These are phyloP conservation scores for Naematelia encephala DNA, from an alignment of 768 basidiomycete species.

Conservation along the genomic window DNA sequence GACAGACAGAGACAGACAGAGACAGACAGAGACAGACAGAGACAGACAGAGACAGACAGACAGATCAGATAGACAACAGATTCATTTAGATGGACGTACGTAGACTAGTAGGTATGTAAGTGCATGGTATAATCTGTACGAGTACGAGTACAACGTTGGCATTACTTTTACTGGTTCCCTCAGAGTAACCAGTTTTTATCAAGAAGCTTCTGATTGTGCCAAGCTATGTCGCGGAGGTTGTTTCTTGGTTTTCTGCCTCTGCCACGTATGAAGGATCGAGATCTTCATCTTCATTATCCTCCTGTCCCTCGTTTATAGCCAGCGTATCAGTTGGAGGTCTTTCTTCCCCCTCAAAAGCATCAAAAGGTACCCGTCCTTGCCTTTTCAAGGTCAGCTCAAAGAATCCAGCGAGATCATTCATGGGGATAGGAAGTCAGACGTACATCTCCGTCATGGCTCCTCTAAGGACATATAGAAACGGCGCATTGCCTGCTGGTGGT, in stretches of 20 bases:
- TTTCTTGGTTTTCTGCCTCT: background rate
- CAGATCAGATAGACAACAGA: too few species aligned
- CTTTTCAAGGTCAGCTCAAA: conserved; percentile 36
- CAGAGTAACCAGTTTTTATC: too few species aligned
- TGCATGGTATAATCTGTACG: background rate
- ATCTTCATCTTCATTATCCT: background rate
- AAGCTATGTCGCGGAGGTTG: too few species aligned
- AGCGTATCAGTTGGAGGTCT: background rate
- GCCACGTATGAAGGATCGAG: background rate
- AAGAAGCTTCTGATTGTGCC: too few species aligned
- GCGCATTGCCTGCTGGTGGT: conserved; percentile 70
- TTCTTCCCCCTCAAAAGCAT: conserved; percentile 65
- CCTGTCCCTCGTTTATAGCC: too few species aligned
- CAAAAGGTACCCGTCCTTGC: conserved; percentile 79
- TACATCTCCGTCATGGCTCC: conserved; percentile 74
- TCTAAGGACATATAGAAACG: conserved; percentile 73
- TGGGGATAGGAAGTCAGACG: conserved; percentile 8
- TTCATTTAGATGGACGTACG: too few species aligned
- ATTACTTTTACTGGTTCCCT: too few species aligned
- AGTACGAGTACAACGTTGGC: too few species aligned
- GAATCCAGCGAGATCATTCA: too few species aligned
- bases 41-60: too few species aligned
- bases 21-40: too few species aligned
- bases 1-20: too few species aligned
- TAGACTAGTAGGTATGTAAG: background rate